These are phyloP conservation scores for Sporobolomyces pararoseus DNA, from an alignment of 768 basidiomycete genomes.

Conservation along the genomic window DNA sequence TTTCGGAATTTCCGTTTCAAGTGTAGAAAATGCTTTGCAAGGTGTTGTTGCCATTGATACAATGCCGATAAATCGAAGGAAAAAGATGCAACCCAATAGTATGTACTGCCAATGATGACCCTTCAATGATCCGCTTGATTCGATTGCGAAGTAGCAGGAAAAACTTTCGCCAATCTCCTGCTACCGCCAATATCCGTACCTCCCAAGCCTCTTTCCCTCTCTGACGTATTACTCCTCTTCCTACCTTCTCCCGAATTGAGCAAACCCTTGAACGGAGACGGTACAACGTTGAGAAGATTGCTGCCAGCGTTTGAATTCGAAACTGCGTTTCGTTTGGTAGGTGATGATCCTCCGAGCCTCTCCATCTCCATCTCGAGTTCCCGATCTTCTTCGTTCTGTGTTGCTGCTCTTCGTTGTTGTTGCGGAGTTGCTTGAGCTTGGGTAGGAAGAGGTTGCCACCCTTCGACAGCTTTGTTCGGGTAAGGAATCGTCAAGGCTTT, in stretches of 20 bases:
- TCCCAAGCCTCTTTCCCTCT: conserved; percentile 15
- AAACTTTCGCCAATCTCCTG: neutral
- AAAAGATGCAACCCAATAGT: too few relatives aligned
- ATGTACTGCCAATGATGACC: too few relatives aligned
- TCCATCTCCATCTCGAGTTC: conserved; percentile 19
- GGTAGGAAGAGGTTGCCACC: conserved; percentile 11
- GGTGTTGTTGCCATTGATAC: too few relatives aligned
- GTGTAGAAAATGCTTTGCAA: too few relatives aligned
- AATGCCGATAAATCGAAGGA: too few relatives aligned
- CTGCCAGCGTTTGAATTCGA: neutral
- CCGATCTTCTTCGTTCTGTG: neutral
- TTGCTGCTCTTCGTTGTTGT: neutral
- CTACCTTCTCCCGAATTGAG: conserved; percentile 10
- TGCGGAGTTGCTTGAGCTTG: neutral
- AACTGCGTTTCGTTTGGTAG: neutral
- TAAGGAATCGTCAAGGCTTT: conserved; percentile 22
- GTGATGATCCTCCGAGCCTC: neutral
- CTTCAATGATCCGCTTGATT: too few relatives aligned
- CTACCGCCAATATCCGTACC: neutral
- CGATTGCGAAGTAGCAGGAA: neutral
- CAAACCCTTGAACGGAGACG: neutral
- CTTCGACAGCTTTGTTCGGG: conserved; percentile 26
- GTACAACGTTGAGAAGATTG: neutral
- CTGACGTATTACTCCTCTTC: conserved; percentile 39
- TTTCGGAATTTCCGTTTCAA: too few relatives aligned